Evolutionary conservation across 2,329 filamentous ascomycete species (phyloP), one percentile per base, ranked within the genome.

Genomic region (Aureobasidium subglaciale): DNA sequence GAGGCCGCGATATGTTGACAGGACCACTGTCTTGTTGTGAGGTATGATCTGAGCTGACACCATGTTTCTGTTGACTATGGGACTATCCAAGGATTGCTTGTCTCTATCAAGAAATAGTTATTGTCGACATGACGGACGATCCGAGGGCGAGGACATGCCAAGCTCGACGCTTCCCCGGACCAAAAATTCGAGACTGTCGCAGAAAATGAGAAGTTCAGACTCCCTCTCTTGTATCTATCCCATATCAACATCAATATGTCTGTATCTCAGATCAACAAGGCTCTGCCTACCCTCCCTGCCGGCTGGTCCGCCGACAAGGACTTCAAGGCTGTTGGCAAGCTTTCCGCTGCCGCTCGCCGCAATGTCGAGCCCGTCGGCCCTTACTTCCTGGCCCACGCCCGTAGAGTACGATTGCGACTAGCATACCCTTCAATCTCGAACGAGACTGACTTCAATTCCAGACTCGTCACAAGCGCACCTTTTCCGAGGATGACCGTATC

Each of bases 401-500:
- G 93, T 70, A 88, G 93, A 74, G 50, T 54, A 43, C 20, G 38
- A 13, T 27, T 18, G 27, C 89, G 66, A 55, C 60, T 83, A 76
- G 9, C 5, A 16, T 16, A 35, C 1, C 7, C 9, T n/a, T 9
- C 2, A 35, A 34, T 22, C 1, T 10, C 7, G 8, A 34, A 5
- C 2, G 5, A 29, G n/a, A 35, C 50, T 54, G 20, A 54, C 38
- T 8, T 4, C 1, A 4, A 1, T 1, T 27, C 3, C 29, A 54
- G 50, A 83, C 81, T 75, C 87, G 91, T 62, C 91, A 97, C 76
- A 90, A 95, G 79, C 90, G 93, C 68, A 99, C 93, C 50, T 99
- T 99, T 76, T 95, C 89, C 67, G 92, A 99, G 76, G 93, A 99
- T 75, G 93, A 99, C 73, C 88, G 91, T 63, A 95, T 99, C 70